Evolutionary conservation across 139 green algal species (phyloP), one percentile per base, ranked within the genome.

Genomic region (Chlorella sp.): DNA sequence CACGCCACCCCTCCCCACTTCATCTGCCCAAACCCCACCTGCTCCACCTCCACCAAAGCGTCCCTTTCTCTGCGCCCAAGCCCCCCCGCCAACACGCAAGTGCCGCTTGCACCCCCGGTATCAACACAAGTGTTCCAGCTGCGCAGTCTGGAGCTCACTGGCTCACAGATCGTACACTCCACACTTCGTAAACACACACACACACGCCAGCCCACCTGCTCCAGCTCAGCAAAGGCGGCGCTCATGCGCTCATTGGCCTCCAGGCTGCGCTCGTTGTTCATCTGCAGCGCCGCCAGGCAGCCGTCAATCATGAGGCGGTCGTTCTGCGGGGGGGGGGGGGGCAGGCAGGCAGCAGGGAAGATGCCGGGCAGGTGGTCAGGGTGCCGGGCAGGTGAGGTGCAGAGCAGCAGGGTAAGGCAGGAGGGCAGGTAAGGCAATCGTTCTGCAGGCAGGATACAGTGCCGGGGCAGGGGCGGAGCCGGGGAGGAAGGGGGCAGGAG

Each of bases 281-380:
- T 68, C 84, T 88, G 84, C 84, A 88, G 68, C 68, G 37, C 71
- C 9, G 84, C 64, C 64, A 88, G 84, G 84, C 84, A 88, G 39
- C 84, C 84, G 32, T 66, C 84, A 7, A 88, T 76, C 40, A 88
- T 36, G 37, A 81, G 71, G 34, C 84, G 84, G 68, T 88, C 84
- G 68, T 88, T 88, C 84, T 88, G 84, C 28, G 66, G 32, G 73
- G 32, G 4, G 7, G 78, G 12, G n/a, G 71, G 30, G 30, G 30
- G 30, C 22, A 57, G 40, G 26, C 0, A 18, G 75, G 73, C 32
- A 42, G 64, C 64, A 71, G 64, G 64, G 64, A 2, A 71, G 64
- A 14, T 28, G 64, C 5, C 21, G 21, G 22, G 64, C 21, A 28
- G 22, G 5, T 26, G 14, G 60, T 68, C 15, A 26, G 60, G 18